phyloP scores from a whole-genome alignment of 1,139 yeast species.

The Suzukiozyma palmioleophila region DNA sequence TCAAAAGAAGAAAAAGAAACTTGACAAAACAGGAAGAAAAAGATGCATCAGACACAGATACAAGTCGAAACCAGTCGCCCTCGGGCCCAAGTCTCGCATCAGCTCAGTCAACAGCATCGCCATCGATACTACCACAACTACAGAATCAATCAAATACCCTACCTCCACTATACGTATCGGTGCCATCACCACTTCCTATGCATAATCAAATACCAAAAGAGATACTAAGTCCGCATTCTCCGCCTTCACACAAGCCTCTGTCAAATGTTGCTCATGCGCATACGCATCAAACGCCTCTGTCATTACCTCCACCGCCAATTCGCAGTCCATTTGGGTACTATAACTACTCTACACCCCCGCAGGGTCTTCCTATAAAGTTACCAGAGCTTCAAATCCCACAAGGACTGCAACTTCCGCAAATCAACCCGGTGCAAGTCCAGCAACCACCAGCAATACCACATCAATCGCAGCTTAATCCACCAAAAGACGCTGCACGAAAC shows the following conservation, averaged over 20 bases:
- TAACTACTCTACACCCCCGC: slow-evolving; percentile 6
- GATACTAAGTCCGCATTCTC: slow-evolving; percentile 7
- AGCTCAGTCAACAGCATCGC: slow-evolving; percentile 5
- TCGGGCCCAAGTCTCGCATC: slow-evolving; percentile 3
- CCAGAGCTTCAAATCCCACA: slow-evolving; percentile 7
- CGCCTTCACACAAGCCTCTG: slow-evolving; percentile 10
- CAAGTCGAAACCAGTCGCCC: slow-evolving; percentile 4
- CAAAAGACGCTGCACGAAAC: slow-evolving; percentile 6
- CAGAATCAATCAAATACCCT: slow-evolving; percentile 6
- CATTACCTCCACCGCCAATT: slow-evolving; percentile 38
- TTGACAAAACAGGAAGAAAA: slow-evolving; percentile 11
- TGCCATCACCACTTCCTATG: slow-evolving; percentile 9
- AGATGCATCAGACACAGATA: slow-evolving; percentile 9
- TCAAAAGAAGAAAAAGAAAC: slow-evolving; percentile 67
- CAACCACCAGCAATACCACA: slow-evolving; percentile 3
- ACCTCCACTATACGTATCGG: slow-evolving; percentile 8
- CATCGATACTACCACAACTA: slow-evolving; percentile 5
- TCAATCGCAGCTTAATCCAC: slow-evolving; percentile 2
- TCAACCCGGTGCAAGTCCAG: slow-evolving; percentile 2
- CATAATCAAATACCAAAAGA: background rate
- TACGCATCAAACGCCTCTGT: slow-evolving; percentile 12
- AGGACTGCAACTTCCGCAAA: background rate
- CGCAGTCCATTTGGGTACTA: slow-evolving; percentile 8
- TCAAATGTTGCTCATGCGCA: background rate
- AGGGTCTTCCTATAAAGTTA: slow-evolving; percentile 2